Percentiles rank a stretch among this genome's conserved stretches.
Conservation (phyloP, 2,329 filamentous ascomycete species). For the Exophiala sp. region DNA sequence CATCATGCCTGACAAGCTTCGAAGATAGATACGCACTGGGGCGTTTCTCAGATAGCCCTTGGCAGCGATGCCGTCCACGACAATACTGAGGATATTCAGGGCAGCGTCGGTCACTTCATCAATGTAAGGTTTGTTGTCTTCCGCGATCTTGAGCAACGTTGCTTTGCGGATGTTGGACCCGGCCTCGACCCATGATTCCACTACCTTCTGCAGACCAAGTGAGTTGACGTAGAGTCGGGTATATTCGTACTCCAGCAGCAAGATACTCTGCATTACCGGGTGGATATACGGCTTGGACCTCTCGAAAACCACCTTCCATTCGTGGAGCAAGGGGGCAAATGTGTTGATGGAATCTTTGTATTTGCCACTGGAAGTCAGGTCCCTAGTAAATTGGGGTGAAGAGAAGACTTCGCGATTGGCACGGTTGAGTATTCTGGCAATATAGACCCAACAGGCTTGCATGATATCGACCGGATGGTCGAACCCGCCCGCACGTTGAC, state of each 20-base stretch:
- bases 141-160: constrained; percentile 22
- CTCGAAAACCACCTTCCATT: constrained; percentile 79
- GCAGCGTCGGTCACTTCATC: constrained; percentile 58
- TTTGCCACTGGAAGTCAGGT: constrained; percentile 77
- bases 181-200: constrained; percentile 50
- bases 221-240: constrained; percentile 77
- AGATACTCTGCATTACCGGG: constrained; percentile 59
- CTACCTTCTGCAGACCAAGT: constrained; percentile 85
- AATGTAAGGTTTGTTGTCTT: constrained; percentile 56
- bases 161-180: constrained; percentile 21
- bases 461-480: constrained; percentile 50
- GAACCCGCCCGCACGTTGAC: constrained; percentile 22
- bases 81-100: constrained; percentile 53
- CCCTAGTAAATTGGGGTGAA: constrained; percentile 78
- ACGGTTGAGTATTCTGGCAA: constrained; percentile 85
- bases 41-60: constrained; percentile 56
- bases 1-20: constrained; percentile 59
- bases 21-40: constrained; percentile 59
- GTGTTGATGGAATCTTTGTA: constrained; percentile 76
- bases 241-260: constrained; percentile 82
- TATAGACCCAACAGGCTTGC: constrained; percentile 84
- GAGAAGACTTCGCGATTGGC: constrained; percentile 85
- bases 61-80: constrained; percentile 54
- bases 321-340: constrained; percentile 69
- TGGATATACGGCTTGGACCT: constrained; percentile 46